Base-by-base conservation (phyloP, 1,284 basidiomycete species). In the Wolfiporia cocos region DNA sequence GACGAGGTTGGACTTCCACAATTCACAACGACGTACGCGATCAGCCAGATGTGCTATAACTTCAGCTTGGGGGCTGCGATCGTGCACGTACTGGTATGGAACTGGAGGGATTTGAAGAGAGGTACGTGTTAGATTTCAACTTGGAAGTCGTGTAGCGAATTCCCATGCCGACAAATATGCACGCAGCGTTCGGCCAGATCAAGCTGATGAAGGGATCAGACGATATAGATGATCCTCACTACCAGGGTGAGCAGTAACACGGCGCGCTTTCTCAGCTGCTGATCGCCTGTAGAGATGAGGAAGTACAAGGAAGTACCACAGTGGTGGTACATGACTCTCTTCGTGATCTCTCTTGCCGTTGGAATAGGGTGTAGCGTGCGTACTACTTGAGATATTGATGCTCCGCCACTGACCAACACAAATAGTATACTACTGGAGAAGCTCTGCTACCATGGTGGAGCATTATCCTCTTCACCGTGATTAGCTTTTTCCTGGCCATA, bases 401-500 rank as follows among this genome's bases (percentile, higher is more conserved):
- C n/a, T 20, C 17, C 32, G 9, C 17, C 14, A 28, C 22, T 19
- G 15, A 3, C 21, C 11, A 11, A 43, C 23, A 15, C 19, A 22
- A 34, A 6, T 5, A 64, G 63, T 75, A 75, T 52, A 67, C 70
- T 15, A 59, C 61, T 30, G 67, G 68, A 3, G 54, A 60, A 4
- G 67, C 70, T n/a, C 67, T 75, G 15, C 63, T 76, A 47, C 74
- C 74, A 4, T 71, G 67, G 43, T 78, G 74, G 74, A 71, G 71
- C 50, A 59, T 76, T 39, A 55, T 78, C 20, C 53, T 72, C 34
- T 76, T 77, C 54, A 74, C 74, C 1, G 49, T 56, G 14, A 57
- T 70, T 47, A 73, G 66, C 52, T 65, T 58, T 36, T 55, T 73
- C 51, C 64, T 77, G 33, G 66, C 74, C 1, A 52, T 76, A 24